Evolutionary conservation across 257 asterid species (phyloP).

Genomic region (Scutellaria baicalensis): DNA sequence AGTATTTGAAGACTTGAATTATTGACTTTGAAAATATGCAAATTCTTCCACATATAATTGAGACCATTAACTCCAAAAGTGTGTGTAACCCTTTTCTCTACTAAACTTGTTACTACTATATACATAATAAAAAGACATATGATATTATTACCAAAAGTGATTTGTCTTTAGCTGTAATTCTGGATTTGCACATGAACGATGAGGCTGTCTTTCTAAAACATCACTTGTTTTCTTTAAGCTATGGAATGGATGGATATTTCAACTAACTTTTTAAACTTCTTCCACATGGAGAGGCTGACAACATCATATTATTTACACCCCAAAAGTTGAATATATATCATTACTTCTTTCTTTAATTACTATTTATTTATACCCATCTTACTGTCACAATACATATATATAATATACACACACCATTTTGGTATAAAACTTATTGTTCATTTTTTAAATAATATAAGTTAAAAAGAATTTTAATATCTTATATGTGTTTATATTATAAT

Average conservation of each 20-base stretch:
- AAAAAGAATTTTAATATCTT: neutral
- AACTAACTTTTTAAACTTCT: constrained; percentile 15
- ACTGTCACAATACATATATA: no score
- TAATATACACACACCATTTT: no score
- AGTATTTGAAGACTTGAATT: no score
- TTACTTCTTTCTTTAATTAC: neutral
- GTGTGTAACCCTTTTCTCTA: neutral
- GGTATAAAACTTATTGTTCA: no score
- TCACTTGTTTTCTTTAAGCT: neutral
- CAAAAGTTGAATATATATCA: constrained; percentile 1
- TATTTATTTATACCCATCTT: neutral
- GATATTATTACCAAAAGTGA: neutral
- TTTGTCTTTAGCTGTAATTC: constrained; percentile 16
- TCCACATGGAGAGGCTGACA: constrained; percentile 38
- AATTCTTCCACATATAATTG: neutral
- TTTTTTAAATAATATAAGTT: no score
- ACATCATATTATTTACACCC: constrained; percentile 9
- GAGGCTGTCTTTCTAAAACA: constrained; percentile 16
- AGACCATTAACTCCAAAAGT: neutral
- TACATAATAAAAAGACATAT: no score
- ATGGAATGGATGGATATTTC: constrained; percentile 8
- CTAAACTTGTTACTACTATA: no score
- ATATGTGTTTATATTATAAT: neutral
- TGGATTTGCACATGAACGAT: constrained; percentile 29
- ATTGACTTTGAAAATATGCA: no score